These are phyloP conservation scores for Pythium volutum DNA, from an alignment of 352 stramenopile genomes.

Conservation along the genomic window DNA sequence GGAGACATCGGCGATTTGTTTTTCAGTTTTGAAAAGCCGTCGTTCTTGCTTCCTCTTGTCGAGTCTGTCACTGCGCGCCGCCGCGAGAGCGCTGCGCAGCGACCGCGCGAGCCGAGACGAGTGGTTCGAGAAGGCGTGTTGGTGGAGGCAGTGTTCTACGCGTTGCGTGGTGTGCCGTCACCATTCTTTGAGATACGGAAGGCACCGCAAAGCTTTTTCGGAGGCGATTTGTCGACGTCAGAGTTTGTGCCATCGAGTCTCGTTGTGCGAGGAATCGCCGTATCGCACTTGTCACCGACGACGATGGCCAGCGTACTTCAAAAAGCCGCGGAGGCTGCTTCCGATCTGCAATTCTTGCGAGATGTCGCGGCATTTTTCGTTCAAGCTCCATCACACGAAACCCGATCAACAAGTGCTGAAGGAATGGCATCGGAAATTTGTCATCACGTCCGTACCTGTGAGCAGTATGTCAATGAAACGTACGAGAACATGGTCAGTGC, in stretches of 20 bases:
- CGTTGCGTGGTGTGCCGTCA: constrained; percentile 46
- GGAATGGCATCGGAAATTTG: constrained; percentile 47
- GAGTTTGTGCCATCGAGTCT: constrained; percentile 20
- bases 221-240: constrained; percentile 27
- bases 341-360: constrained; percentile 52
- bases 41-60: not conserved
- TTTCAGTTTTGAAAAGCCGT: constrained; percentile 18
- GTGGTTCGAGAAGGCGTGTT: constrained; percentile 51
- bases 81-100: not conserved
- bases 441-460: constrained; percentile 25
- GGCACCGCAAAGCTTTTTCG: constrained; percentile 23
- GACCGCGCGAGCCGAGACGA: constrained; percentile 10
- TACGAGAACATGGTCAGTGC: not conserved
- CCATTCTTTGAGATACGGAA: constrained; percentile 43
- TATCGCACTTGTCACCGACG: constrained; percentile 51
- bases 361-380: constrained; percentile 31
- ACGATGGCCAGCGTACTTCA: constrained; percentile 34
- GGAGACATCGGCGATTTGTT: not conserved
- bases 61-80: constrained; percentile 8
- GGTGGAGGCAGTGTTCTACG: constrained; percentile 55
- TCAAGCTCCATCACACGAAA: constrained; percentile 4
- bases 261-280: constrained; percentile 24
- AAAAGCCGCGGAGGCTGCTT: constrained; percentile 31
- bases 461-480: constrained; percentile 11
- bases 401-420: constrained; percentile 34